Evolutionary conservation across 345 rosid genomes (phyloP), one percentile per base, ranked within the genome.

Genomic region (Citrus inodora): DNA sequence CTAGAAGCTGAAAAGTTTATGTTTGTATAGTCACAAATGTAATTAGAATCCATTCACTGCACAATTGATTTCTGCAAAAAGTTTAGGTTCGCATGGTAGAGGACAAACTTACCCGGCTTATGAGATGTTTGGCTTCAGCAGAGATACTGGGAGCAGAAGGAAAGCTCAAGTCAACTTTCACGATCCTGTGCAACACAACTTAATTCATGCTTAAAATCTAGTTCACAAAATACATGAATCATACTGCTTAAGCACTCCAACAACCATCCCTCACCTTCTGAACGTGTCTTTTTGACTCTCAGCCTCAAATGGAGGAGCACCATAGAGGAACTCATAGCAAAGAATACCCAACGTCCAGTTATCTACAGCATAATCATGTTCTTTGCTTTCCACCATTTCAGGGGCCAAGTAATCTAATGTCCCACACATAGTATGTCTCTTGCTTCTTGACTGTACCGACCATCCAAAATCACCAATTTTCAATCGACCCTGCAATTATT

Each of bases 391-490:
- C 27, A 97, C 98, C 97, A 94, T 92, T 85, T 97, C 98, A 25
- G 98, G 99, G 69, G 98, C 98, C 59, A 97, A 87, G 72, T 97
- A 94, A 77, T 97, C 99, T 79, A 97, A 80, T 7, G 99, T 94
- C 62, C 99, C 99, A 80, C 99, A 97, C 98, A 94, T 90, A 16
- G 98, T 97, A 83, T 79, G 91, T 66, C 99, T 92, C 87, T 93
- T 97, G 87, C 85, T 84, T 83, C 82, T 88, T 27, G 99, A 94
- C 84, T 97, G 99, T n/a, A 97, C 98, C 13, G 98, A 93, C 99
- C 98, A 93, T 35, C 99, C 98, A 78, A 97, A 97, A 71, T 94
- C 99, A 0, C 95, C 99, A 78, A 97, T 97, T 86, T 92, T 94
- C 82, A 94, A 76, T 58, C 94, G 90, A 33, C 99, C 99, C 97